Evolutionary conservation across 768 basidiomycete genomes (phyloP), one percentile per base, ranked within the genome.

Genomic region (Clitopilus passeckerianus): DNA sequence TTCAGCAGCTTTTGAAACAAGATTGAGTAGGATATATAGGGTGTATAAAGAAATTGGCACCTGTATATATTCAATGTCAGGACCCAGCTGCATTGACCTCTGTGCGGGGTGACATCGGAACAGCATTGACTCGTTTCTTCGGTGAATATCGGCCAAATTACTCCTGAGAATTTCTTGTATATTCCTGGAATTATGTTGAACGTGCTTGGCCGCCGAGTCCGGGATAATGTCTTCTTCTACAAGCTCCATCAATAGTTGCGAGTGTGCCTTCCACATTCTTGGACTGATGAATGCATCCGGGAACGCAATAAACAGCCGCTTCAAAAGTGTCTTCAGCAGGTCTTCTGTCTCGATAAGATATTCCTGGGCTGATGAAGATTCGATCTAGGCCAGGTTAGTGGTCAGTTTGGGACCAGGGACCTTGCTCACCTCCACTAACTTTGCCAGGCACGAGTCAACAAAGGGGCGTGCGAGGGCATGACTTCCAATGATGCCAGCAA

Each of bases 41-140:
- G 22, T 18, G 34, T 27, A 18, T 14, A 60, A 43, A 23, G 52
- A 59, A 53, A 34, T 27, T n/a, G 61, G 61, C 63, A 80, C 81
- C 73, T 82, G 80, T 20, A 83, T 76, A 65, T 80, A 77, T 14
- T 75, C 73, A 20, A 84, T 86, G 34, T 87, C 85, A 22, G 84
- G 84, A 2, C 83, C 84, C 15, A 90, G 76, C 33, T 78, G 76
- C 30, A 83, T 84, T 10, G 86, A 79, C 7, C 79, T 79, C 30
- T 86, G 84, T 0, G 83, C 77, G 34, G 89, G 86, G 8, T 87
- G 77, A 62, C 83, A 84, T 44, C 79, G 79, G 61, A 93, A 91
- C 33, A 89, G 70, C 80, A 93, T 85, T 1, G 89, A 89, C 60
- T 94, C 90, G 60, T 94, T 95, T 58, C 94, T 80, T 57, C 81